phyloP scores from a whole-genome alignment of 2,329 filamentous ascomycete species.

The Monosporascus sp. region DNA sequence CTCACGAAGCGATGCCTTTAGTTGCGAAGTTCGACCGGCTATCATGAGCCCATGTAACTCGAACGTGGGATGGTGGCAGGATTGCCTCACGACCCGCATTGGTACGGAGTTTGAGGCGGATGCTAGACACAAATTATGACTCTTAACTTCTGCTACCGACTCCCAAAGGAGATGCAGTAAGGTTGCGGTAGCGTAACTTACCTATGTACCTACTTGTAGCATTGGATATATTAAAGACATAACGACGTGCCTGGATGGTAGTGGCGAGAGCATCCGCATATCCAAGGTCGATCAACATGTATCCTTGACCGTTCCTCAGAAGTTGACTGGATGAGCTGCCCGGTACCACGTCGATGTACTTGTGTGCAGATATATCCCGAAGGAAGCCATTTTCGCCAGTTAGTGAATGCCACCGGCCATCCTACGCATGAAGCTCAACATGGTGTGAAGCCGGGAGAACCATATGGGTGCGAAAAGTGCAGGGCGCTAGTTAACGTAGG shows the following conservation, averaged over 20 bases:
- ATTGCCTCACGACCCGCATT: constrained; percentile 11
- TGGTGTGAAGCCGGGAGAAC: neutral
- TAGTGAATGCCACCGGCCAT: neutral
- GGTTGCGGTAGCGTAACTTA: neutral
- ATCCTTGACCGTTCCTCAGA: too few relatives aligned
- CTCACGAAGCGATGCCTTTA: neutral
- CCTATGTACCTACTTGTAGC: too few relatives aligned
- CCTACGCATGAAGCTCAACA: neutral
- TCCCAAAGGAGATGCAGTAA: neutral
- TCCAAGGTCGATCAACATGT: too few relatives aligned
- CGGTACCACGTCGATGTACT: neutral
- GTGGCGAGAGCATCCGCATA: too few relatives aligned
- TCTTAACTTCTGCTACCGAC: constrained; percentile 9
- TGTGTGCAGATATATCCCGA: neutral
- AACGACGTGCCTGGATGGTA: too few relatives aligned
- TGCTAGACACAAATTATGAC: constrained; percentile 10
- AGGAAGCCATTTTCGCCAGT: neutral
- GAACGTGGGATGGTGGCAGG: constrained; percentile 5
- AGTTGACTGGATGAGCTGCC: neutral
- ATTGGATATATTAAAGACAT: too few relatives aligned
- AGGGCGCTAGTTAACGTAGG: neutral
- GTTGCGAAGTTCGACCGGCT: constrained; percentile 23
- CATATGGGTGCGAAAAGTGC: neutral
- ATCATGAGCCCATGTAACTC: constrained; percentile 9
- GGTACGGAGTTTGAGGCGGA: constrained; percentile 16